A percentile compares a stretch with the other conserved stretches of the same genome.
phyloP scores from a whole-genome alignment of 2,329 filamentous ascomycete genomes.

The Didymella sp. region DNA sequence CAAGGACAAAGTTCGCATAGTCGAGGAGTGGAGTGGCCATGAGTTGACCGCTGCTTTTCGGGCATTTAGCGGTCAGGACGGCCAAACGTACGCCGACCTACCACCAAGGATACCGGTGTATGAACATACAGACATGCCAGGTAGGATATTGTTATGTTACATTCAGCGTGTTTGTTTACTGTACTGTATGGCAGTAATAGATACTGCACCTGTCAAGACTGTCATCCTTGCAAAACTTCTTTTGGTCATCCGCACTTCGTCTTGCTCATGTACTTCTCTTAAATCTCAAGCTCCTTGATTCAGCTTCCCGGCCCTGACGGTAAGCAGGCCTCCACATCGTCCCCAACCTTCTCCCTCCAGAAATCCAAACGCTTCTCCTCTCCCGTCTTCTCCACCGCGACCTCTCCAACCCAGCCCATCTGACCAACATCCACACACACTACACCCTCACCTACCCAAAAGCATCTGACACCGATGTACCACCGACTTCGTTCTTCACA shows the following conservation, averaged over 20 bases:
- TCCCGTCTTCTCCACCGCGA: conserved; percentile 78
- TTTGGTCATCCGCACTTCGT: not conserved
- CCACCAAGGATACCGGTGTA: conserved; percentile 55
- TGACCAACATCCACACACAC: conserved; percentile 90
- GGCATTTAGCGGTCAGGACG: conserved; percentile 30
- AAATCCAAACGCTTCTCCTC: conserved; percentile 73
- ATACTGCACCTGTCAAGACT: not conserved
- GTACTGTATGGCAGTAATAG: not conserved
- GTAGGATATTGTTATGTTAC: conserved; percentile 52
- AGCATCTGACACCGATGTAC: not conserved
- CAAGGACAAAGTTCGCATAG: conserved; percentile 30
- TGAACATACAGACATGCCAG: conserved; percentile 71
- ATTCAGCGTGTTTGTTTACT: not conserved
- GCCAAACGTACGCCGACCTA: conserved; percentile 7
- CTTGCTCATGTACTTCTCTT: not conserved
- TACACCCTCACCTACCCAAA: conserved; percentile 71
- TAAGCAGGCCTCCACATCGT: conserved; percentile 76
- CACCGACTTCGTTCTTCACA: conserved; percentile 60
- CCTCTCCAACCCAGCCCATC: conserved; percentile 73
- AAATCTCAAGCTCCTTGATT: not conserved
- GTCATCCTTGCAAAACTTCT: not conserved
- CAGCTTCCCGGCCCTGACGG: conserved; percentile 26
- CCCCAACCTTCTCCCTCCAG: conserved; percentile 73
- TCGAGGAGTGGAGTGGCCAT: conserved; percentile 28
- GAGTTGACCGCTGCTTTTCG: conserved; percentile 34